Percentiles rank a stretch among this genome's conserved stretches.
These are phyloP conservation scores for Cronartium quercuum DNA, from an alignment of 1,284 basidiomycete species.

Conservation along the genomic window DNA sequence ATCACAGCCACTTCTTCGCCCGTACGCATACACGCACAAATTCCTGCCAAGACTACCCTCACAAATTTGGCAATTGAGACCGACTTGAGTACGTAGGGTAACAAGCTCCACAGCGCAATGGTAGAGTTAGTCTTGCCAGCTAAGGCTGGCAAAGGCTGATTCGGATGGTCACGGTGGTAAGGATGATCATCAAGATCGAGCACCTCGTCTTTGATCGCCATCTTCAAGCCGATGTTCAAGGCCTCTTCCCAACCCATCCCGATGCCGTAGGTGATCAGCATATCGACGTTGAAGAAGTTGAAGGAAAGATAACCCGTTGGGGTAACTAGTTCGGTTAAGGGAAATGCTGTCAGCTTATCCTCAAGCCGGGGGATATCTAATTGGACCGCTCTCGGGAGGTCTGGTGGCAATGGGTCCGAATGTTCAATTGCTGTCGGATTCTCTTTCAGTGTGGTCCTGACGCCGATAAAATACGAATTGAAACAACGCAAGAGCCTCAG, in stretches of 20 bases:
- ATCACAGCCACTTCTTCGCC: not conserved
- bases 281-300: not conserved
- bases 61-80: slow-evolving; percentile 9
- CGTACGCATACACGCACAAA: not conserved
- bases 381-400: slow-evolving; percentile 5
- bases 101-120: slow-evolving; percentile 22
- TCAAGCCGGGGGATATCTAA: slow-evolving; percentile 11
- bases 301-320: slow-evolving; percentile 18
- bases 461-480: not conserved
- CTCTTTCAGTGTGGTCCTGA: not conserved
- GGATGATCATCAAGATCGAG: not conserved
- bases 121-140: not conserved
- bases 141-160: not conserved
- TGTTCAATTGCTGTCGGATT: not conserved
- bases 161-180: not conserved
- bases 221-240: not conserved
- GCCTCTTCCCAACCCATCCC: slow-evolving; percentile 2
- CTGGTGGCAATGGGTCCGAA: not conserved
- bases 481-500: slow-evolving; percentile 13
- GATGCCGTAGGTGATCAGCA: not conserved
- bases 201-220: not conserved
- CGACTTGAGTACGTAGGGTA: slow-evolving; percentile 2
- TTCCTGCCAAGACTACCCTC: not conserved
- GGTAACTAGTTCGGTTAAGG: not conserved
- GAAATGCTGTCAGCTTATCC: not conserved